phyloP scores from a whole-genome alignment of 148 eudicot species.

The Silene latifolia region DNA sequence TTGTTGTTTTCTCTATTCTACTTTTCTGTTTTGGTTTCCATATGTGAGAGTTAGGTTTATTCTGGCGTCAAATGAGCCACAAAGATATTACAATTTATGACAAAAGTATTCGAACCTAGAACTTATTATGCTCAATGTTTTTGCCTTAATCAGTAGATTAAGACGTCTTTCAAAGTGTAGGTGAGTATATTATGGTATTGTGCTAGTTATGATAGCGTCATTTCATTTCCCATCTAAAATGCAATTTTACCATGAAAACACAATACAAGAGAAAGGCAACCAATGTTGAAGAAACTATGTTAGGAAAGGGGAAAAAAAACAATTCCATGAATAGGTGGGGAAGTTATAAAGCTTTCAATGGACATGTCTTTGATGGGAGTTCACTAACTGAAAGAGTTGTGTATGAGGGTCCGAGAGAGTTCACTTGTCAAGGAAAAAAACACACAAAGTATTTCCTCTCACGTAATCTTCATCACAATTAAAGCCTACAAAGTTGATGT shows the following conservation, averaged over 20 bases:
- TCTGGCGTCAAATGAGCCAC: too few species aligned
- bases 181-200: too few species aligned
- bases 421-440: conserved; percentile 7
- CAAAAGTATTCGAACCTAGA: too few species aligned
- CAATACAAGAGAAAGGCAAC: neutral
- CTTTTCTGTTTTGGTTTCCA: too few species aligned
- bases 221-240: neutral
- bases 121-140: too few species aligned
- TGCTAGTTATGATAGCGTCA: too few species aligned
- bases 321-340: conserved; percentile 8
- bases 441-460: neutral
- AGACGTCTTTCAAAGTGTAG: too few species aligned
- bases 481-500: conserved; percentile 20
- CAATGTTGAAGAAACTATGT: neutral
- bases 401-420: neutral
- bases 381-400: conserved; percentile 3
- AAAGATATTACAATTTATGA: too few species aligned
- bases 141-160: too few species aligned
- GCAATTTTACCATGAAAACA: neutral
- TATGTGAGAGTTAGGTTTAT: too few species aligned
- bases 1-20: too few species aligned
- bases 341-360: conserved; percentile 6
- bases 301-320: neutral
- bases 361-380: conserved; percentile 17
- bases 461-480: conserved; percentile 23